Evolutionary conservation across 805 yeast genomes (phyloP).

Genomic region (Wickerhamomyces chambardii): DNA sequence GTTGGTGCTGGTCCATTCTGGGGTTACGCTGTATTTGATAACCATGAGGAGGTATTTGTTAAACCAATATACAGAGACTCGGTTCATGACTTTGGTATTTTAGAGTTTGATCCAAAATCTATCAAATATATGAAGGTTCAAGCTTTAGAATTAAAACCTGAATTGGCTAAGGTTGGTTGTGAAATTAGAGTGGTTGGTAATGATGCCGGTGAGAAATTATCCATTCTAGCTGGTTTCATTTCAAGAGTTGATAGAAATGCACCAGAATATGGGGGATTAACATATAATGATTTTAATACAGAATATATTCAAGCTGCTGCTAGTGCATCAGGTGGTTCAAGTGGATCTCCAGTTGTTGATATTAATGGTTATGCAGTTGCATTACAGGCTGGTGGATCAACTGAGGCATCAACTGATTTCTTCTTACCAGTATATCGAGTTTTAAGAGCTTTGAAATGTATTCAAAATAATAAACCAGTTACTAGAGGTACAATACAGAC

Average conservation of each 20-base stretch:
- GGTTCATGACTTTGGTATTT: constrained; percentile 89
- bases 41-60: constrained; percentile 88
- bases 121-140: constrained; percentile 69
- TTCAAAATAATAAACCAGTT: constrained; percentile 49
- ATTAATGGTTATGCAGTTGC: constrained; percentile 85
- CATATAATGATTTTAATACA: constrained; percentile 89
- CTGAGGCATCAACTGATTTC: constrained; percentile 89
- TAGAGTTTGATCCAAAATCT: constrained; percentile 62
- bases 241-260: constrained; percentile 85
- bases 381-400: constrained; percentile 88
- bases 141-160: constrained; percentile 66
- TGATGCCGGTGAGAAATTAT: constrained; percentile 91
- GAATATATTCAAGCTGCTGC: constrained; percentile 96
- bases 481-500: constrained; percentile 90
- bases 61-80: constrained; percentile 88
- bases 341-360: constrained; percentile 95
- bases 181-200: constrained; percentile 94
- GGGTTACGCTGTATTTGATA: constrained; percentile 88
- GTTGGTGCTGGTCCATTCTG: constrained; percentile 93
- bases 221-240: constrained; percentile 77
- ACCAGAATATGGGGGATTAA: constrained; percentile 83
- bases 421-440: constrained; percentile 84
- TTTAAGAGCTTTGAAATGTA: constrained; percentile 67
- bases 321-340: constrained; percentile 90
- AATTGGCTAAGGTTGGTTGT: constrained; percentile 81